Evolutionary conservation across 2,329 filamentous ascomycete genomes (phyloP), one percentile per base, ranked within the genome.

Genomic region (Macroventuria anomochaeta): DNA sequence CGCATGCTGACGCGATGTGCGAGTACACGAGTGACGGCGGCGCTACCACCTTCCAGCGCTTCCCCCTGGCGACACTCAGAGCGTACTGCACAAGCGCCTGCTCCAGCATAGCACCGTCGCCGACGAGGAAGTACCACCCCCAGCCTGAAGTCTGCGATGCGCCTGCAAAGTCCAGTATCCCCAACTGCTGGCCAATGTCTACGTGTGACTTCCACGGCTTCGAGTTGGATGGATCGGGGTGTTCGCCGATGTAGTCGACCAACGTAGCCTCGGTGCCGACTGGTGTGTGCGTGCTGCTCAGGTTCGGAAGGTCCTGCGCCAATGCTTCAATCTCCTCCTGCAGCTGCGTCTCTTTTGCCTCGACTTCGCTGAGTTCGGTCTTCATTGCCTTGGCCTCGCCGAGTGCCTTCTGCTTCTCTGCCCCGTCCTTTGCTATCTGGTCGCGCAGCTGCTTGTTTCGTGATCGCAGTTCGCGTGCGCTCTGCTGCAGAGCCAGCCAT

Each of bases 71-170:
- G 1, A 90, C 84, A 8, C 83, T 81, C 3, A 97, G 81, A 0
- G 95, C 88, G 73, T 96, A 97, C 72, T 93, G 88, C 11, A 97
- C 79, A 3, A 99, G 83, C 0, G 95, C 95, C 71, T 97, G 93
- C 76, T 99, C 95, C n/a, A 99, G 83, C 73, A 95, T 85, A 0
- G 93, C 93, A 7, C 87, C 95, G 69, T 96, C 93, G 70, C 93
- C 91, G n/a, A 91, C 81, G 10, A 99, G 85, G 76, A 92, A 97
- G 78, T 99, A 99, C 91, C 92, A 99, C 1, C 95, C 95, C 93
- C 93, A 99, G 31, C 95, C 95, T 3, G 88, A 90, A 1, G 91
- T 88, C n/a, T 84, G 86, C 2, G 88, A 88, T 5, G 92, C 91
- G 54, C 84, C 87, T 5, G 88, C 81, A 69, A 99, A 97, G 77